Evolutionary conservation across 495 filamentous ascomycete species (phyloP), one percentile per base, ranked within the genome.

Genomic region (Aspergillus ostianus): DNA sequence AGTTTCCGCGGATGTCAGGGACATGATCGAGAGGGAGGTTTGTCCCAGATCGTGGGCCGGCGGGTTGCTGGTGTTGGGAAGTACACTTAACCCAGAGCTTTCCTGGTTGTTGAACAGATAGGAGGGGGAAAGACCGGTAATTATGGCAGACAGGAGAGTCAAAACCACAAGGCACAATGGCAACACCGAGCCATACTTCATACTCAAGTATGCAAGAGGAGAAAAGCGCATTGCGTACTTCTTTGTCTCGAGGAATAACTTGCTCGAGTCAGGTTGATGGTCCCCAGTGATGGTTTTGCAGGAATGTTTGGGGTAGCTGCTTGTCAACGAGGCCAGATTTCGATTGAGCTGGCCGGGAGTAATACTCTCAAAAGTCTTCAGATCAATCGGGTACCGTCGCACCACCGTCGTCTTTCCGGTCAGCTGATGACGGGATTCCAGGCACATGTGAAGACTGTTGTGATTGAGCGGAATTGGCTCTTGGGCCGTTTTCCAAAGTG

Each of bases 281-380:
- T 48, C 54, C 26, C 70, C 64, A 7, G 64, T 32, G 17, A 60
- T 59, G 26, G 63, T 64, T 21, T 69, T 78, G 20, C 64, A 59
- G 15, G 56, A 26, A 47, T 75, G 72, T 53, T 65, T 69, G 9
- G 73, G 69, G 53, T 75, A 71, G 44, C 84, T 64, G 9, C 78
- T 81, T 26, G 85, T 86, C 52, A 92, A 72, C 46, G 83, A 87
- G 53, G 88, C 87, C 51, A 92, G 69, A 64, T 91, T 90, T 56
- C 87, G 77, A 67, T 91, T 92, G 67, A 92, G 82, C 65, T 92
- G 89, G 29, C 84, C 73, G 21, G 87, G 82, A 58, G 89, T 85
- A 64, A 92, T 88, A 50, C 84, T 87, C 62, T 86, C 75, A 58
- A 92, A 92, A 0, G 87, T 90, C 52, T 79, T 74, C n/a, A 90